Base-by-base conservation (phyloP, 495 filamentous ascomycete genomes). In the Jackrogersella minutella region DNA sequence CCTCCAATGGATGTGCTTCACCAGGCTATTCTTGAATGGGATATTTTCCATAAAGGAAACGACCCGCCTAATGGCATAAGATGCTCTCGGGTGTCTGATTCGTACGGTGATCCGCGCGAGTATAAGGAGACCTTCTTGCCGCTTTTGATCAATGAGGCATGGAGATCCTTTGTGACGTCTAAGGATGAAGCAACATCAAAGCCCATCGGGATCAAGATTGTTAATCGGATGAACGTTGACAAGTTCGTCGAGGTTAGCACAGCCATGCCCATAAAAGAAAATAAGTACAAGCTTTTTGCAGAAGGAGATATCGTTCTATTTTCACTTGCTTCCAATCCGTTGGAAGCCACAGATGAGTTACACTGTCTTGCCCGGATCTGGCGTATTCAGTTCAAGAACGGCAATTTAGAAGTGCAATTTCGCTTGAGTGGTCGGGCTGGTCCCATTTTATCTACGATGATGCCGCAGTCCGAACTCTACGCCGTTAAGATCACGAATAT, bases 51-150 rank as follows among this genome's bases (percentile, higher is more conserved):
- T 64, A 80, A 84, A 28, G 92, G 92, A 31, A 91, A 93, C 67
- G 89, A 91, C 57, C 95, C 95, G 8, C 92, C 95, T 5, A 86
- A 85, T 53, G 84, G 84, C 19, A 87, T 87, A 24, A 85, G 88
- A 33, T 97, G 93, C 70, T 86, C 79, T 44, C 77, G 84, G 31
- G 93, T 99, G 7, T 85, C 89, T 31, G 89, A 90, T 68, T 83
- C 85, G 0, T 99, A 96, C 77, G 77, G 79, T 33, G 87, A 90
- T 56, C 90, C 92, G 14, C 74, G 77, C 47, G 87, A 91, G 53
- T 99, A 98, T 72, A 91, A 96, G 77, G 82, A 85, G 49, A 94
- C 92, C 0, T 99, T 98, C 80, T 87, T 93, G 58, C 96, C 95
- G 9, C 81, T 99, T 34, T 84, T 99, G 30, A 87, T 96, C 44